These are phyloP conservation scores for Colletotrichum sp. DNA, from an alignment of 2,329 filamentous ascomycete genomes.

Conservation along the genomic window DNA sequence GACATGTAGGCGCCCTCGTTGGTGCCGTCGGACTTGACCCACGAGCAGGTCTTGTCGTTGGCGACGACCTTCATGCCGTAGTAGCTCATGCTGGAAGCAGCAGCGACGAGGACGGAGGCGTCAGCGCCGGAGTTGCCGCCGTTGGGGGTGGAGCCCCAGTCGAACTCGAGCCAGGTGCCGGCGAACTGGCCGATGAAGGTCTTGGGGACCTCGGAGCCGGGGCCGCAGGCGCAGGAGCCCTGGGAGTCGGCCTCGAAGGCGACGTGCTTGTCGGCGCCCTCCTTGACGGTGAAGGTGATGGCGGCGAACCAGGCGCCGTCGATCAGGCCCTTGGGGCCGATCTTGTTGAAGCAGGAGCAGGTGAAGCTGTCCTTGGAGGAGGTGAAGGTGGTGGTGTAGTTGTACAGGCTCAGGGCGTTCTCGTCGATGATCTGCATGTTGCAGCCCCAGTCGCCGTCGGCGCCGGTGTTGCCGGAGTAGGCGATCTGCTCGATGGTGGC, in stretches of 20 bases:
- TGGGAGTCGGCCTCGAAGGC: slow-evolving; percentile 53
- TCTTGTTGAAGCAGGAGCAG: slow-evolving; percentile 59
- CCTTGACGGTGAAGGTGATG: slow-evolving; percentile 45
- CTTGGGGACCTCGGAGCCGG: slow-evolving; percentile 31
- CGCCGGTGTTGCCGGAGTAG: slow-evolving; percentile 54
- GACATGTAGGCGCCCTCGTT: slow-evolving; percentile 40
- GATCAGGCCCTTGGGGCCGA: slow-evolving; percentile 46
- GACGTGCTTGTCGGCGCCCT: slow-evolving; percentile 41
- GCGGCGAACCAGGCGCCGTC: slow-evolving; percentile 55
- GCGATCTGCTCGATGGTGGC: slow-evolving; percentile 51
- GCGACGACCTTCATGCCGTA: slow-evolving; percentile 43
- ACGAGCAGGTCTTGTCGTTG: slow-evolving; percentile 46
- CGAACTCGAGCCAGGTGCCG: slow-evolving; percentile 56
- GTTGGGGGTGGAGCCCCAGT: slow-evolving; percentile 52
- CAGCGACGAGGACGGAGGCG: slow-evolving; percentile 53
- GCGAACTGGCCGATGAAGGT: slow-evolving; percentile 46
- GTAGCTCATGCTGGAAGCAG: slow-evolving; percentile 32
- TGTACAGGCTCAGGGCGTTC: slow-evolving; percentile 42
- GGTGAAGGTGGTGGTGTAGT: slow-evolving; percentile 48
- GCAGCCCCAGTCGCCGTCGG: slow-evolving; percentile 49
- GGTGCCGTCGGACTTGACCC: slow-evolving; percentile 37
- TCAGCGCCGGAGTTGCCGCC: slow-evolving; percentile 55
- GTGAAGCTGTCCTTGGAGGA: slow-evolving; percentile 38
- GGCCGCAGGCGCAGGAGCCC: slow-evolving; percentile 51
- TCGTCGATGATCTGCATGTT: slow-evolving; percentile 53